Conservation (phyloP, 202 grass and related monocot species). For the Saccharum hybrid region DNA sequence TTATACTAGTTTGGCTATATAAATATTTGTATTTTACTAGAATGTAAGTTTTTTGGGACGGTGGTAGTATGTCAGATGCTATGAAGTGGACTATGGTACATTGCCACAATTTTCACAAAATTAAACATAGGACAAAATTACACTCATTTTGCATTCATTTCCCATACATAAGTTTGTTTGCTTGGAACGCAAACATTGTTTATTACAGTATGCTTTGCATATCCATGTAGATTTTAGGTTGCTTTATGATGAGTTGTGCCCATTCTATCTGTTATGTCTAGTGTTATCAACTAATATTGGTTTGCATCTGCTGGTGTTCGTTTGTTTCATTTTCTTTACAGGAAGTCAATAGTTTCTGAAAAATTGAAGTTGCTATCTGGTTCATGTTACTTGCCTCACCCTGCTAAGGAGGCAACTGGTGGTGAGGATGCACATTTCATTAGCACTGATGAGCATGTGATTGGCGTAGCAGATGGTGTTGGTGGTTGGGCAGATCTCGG, state of each 20-base stretch:
- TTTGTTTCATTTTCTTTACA: constrained; percentile 36
- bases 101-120: not conserved
- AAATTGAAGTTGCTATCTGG: constrained; percentile 69
- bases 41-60: not conserved
- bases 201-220: constrained; percentile 8
- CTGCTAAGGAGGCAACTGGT: constrained; percentile 80
- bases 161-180: not conserved
- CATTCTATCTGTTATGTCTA: not conserved
- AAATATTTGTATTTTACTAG: not conserved
- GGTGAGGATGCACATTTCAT: constrained; percentile 92
- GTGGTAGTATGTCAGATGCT: not conserved
- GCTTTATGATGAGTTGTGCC: not conserved
- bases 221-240: not conserved
- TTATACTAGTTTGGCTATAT: not conserved
- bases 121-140: not conserved
- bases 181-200: not conserved
- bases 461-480: constrained; percentile 53
- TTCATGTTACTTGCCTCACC: constrained; percentile 84
- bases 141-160: not conserved
- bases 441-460: constrained; percentile 60
- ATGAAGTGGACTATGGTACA: constrained; percentile 16
- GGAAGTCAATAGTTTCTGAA: constrained; percentile 44
- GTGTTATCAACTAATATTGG: constrained; percentile 12
- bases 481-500: too few relatives aligned
- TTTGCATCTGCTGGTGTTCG: not conserved